Evolutionary conservation across 2,329 filamentous ascomycete genomes (phyloP).

Genomic region (Pestalotiopsis sp.): DNA sequence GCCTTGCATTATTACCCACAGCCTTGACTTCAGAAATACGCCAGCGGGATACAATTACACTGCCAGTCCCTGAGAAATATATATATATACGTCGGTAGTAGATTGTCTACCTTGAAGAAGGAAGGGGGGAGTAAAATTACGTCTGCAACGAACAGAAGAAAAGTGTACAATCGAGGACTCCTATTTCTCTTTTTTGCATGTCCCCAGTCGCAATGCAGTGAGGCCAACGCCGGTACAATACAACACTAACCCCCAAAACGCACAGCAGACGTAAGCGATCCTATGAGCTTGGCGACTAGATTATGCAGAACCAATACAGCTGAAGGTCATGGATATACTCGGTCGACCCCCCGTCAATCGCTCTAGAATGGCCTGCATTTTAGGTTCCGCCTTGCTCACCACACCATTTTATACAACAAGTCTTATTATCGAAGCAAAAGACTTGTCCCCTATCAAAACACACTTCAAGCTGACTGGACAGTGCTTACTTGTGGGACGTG

Average conservation of each 20-base stretch:
- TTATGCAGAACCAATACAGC: background rate
- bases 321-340: background rate
- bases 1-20: no score
- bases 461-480: background rate
- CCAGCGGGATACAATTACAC: no score
- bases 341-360: background rate
- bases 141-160: background rate
- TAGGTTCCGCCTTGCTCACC: background rate
- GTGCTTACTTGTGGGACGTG: background rate
- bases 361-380: background rate
- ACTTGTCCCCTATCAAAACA: constrained; percentile 8
- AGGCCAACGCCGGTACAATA: constrained; percentile 5
- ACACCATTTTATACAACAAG: background rate
- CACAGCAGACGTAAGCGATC: background rate
- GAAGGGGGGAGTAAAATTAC: background rate
- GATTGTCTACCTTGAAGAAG: background rate
- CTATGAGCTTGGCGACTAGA: background rate
- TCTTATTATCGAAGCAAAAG: background rate
- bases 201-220: background rate
- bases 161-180: constrained; percentile 4
- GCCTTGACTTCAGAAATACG: no score
- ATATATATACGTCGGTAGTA: background rate
- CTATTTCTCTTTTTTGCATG: background rate
- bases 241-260: background rate
- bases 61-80: no score